Evolutionary conservation across 75 land plant species (phyloP).

Genomic region (Sequoia sempervirens): DNA sequence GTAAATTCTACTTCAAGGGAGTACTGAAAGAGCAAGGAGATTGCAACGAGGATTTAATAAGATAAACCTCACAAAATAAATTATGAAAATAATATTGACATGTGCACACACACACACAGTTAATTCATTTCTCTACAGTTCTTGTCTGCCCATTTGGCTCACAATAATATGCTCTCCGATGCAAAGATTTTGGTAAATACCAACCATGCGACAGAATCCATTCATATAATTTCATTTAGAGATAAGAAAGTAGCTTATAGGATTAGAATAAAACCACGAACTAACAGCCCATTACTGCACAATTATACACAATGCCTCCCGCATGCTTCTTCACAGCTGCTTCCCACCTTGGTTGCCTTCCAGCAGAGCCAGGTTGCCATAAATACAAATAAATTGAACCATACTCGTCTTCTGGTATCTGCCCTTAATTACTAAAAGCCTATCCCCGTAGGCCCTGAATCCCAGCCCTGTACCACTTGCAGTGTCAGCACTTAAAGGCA

Average conservation of each 20-base stretch:
- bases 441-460: conserved; percentile 61
- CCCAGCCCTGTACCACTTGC: conserved; percentile 74
- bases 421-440: conserved; percentile 62
- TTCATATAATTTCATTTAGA: background rate
- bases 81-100: background rate
- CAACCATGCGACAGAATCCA: background rate
- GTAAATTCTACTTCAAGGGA: background rate
- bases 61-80: background rate
- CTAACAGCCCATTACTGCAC: conserved; percentile 72
- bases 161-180: background rate
- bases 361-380: conserved; percentile 47
- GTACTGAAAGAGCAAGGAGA: background rate
- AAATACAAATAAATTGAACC: conserved; percentile 44
- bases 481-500: conserved; percentile 58
- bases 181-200: background rate
- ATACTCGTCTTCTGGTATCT: conserved; percentile 38
- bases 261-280: background rate
- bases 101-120: background rate
- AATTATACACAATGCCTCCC: conserved; percentile 60
- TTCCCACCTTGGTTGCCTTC: conserved; percentile 46
- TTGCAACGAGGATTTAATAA: background rate
- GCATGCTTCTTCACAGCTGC: conserved; percentile 26
- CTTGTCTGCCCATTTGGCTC: background rate
- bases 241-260: background rate
- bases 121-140: conserved; percentile 5